phyloP scores from a whole-genome alignment of 805 yeast genomes.

The Hanseniaspora clermontiae region DNA sequence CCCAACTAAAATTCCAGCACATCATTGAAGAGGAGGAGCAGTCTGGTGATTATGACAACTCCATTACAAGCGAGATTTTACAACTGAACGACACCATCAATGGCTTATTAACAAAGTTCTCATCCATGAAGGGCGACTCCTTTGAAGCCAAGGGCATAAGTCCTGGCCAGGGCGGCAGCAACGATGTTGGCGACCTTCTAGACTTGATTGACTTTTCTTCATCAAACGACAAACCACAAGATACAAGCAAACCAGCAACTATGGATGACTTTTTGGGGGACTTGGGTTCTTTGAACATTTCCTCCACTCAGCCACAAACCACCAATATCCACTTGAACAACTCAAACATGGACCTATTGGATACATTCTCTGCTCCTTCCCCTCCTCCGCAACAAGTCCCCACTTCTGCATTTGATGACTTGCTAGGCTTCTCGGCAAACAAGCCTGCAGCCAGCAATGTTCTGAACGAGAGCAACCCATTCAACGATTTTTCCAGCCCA shows the following conservation, averaged over 20 bases:
- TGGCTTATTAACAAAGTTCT: conserved; percentile 53
- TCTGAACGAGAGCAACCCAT: conserved; percentile 11
- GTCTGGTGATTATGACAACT: conserved; percentile 33
- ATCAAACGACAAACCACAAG: conserved; percentile 25
- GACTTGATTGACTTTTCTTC: conserved; percentile 61
- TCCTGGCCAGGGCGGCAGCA: conserved; percentile 22
- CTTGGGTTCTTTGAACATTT: conserved; percentile 48
- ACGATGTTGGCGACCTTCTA: conserved; percentile 32
- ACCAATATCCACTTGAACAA: conserved; percentile 18
- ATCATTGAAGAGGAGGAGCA: conserved; percentile 71
- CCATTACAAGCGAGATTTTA: conserved; percentile 50
- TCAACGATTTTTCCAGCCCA: conserved; percentile 21
- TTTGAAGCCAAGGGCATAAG: conserved; percentile 38
- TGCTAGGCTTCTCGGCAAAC: conserved; percentile 16
- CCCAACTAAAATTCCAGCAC: conserved; percentile 77
- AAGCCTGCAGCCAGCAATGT: conserved; percentile 16
- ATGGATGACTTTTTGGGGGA: conserved; percentile 64
- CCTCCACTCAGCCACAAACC: conserved; percentile 27
- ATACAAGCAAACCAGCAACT: conserved; percentile 13
- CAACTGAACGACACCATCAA: conserved; percentile 66
- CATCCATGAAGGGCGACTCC: conserved; percentile 53
- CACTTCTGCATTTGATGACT: conserved; percentile 11
- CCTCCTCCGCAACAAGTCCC: conserved; percentile 18
- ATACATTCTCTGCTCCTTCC: conserved; percentile 18
- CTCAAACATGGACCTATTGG: conserved; percentile 17